These are phyloP conservation scores for Prototheca wickerhamii DNA, from an alignment of 163 green algal genomes.

Conservation along the genomic window DNA sequence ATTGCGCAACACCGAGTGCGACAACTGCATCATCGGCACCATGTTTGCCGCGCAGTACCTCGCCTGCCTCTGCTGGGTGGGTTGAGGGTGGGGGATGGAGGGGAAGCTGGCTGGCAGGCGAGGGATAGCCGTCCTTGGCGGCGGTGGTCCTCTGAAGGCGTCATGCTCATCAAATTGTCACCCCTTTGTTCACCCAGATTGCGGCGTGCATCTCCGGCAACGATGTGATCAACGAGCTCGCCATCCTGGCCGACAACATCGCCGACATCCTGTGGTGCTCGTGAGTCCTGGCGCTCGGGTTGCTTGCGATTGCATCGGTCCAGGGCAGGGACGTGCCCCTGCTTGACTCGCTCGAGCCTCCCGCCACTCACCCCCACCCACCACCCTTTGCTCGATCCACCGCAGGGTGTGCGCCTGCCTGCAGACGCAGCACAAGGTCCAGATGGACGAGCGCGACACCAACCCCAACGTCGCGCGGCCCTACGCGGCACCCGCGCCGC, in stretches of 20 bases:
- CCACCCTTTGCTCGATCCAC: neutral
- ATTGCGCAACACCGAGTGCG: constrained; percentile 57
- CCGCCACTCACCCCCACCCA: neutral
- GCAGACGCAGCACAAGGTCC: constrained; percentile 77
- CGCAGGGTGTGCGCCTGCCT: constrained; percentile 72
- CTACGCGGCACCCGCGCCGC: constrained; percentile 20
- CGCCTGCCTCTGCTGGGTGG: constrained; percentile 52
- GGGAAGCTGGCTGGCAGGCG: neutral
- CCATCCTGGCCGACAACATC: constrained; percentile 65
- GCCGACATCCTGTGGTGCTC: constrained; percentile 81
- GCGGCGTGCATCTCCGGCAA: constrained; percentile 63
- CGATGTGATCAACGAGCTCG: constrained; percentile 51
- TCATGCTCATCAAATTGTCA: too few relatives aligned
- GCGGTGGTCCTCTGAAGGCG: neutral
- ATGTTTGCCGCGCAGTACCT: constrained; percentile 72
- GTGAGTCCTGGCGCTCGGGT: constrained; percentile 26
- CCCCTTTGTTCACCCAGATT: constrained; percentile 34
- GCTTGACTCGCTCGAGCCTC: neutral
- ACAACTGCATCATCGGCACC: constrained; percentile 58
- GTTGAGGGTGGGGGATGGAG: neutral
- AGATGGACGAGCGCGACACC: constrained; percentile 72
- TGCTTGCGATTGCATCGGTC: neutral
- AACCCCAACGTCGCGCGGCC: constrained; percentile 23
- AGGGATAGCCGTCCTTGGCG: neutral
- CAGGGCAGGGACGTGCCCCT: neutral